Conservation (phyloP, 768 basidiomycete species). For the Psilocybe sp. region DNA sequence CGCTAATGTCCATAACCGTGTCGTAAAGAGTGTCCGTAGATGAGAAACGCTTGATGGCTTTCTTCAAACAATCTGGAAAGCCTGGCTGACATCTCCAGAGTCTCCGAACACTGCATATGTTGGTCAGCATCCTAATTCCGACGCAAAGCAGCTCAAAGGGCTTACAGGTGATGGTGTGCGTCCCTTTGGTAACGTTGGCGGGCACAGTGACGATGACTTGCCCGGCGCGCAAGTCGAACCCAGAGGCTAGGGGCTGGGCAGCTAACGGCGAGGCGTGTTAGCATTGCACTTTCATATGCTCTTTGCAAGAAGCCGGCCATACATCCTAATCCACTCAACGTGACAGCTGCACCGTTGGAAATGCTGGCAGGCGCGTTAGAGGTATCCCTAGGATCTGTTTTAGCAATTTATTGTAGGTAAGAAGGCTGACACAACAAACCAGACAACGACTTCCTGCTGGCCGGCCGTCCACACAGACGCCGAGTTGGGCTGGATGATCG, state of each 20-base stretch:
- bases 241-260: background rate
- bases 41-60: too few species aligned
- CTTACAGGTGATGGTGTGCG: background rate
- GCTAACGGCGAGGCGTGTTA: background rate
- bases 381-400: background rate
- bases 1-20: too few species aligned
- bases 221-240: background rate
- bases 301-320: too few species aligned
- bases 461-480: conserved; percentile 1
- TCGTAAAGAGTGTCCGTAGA: too few species aligned
- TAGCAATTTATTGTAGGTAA: background rate
- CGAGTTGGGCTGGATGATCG: background rate
- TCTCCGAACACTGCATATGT: background rate
- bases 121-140: background rate
- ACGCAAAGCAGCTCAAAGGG: background rate
- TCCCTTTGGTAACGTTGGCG: background rate
- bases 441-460: background rate
- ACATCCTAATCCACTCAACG: background rate
- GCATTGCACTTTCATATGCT: background rate
- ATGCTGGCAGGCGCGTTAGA: background rate
- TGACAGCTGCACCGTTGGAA: background rate
- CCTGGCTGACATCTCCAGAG: background rate
- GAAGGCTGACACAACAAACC: background rate
- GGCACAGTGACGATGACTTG: background rate
- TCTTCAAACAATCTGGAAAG: too few species aligned